phyloP scores from a whole-genome alignment of 1,284 basidiomycete genomes.

The Sphaerobolus stellatus region DNA sequence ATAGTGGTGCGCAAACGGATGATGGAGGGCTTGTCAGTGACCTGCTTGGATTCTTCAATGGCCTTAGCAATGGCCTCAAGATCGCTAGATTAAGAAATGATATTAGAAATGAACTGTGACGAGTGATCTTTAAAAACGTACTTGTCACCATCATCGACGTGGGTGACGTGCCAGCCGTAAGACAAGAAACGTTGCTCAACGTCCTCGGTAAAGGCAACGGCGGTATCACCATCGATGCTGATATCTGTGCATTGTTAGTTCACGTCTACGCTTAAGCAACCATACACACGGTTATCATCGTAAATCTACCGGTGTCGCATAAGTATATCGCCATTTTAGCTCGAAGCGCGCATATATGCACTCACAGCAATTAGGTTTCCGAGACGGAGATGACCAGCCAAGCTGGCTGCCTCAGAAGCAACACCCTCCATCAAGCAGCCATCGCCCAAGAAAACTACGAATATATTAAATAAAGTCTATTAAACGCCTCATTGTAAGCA shows the following conservation, averaged over 20 bases:
- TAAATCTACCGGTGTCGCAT: slow-evolving; percentile 57
- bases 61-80: slow-evolving; percentile 78
- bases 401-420: slow-evolving; percentile 84
- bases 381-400: slow-evolving; percentile 91
- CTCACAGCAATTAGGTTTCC: slow-evolving; percentile 88
- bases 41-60: slow-evolving; percentile 74
- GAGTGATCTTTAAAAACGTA: slow-evolving; percentile 34
- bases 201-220: slow-evolving; percentile 92
- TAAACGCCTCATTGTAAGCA: slow-evolving; percentile 16
- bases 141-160: slow-evolving; percentile 81
- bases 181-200: slow-evolving; percentile 85
- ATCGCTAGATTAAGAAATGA: slow-evolving; percentile 50
- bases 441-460: slow-evolving; percentile 83
- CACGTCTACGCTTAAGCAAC: neutral
- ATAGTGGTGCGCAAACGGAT: slow-evolving; percentile 89
- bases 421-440: slow-evolving; percentile 98
- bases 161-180: slow-evolving; percentile 93
- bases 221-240: slow-evolving; percentile 93
- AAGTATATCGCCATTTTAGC: slow-evolving; percentile 14
- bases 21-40: slow-evolving; percentile 82
- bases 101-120: neutral
- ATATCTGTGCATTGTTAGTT: slow-evolving; percentile 58
- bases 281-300: slow-evolving; percentile 79
- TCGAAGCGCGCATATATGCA: slow-evolving; percentile 20
- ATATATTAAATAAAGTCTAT: neutral